Evolutionary conservation across 306 rosid species (phyloP).

Genomic region (Pyrus pyrifolia): DNA sequence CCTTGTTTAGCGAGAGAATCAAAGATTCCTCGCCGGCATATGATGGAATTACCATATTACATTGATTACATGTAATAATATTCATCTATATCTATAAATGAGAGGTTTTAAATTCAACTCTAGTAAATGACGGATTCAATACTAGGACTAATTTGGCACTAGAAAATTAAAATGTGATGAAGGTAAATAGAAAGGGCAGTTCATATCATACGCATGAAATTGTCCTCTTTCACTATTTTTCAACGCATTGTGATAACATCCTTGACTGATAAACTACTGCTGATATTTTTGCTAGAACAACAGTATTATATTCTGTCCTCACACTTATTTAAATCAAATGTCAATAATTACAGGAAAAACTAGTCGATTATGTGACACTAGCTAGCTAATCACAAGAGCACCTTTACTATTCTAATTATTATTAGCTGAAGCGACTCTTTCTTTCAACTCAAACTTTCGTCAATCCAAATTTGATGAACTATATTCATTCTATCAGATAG

Average conservation of each 20-base stretch:
- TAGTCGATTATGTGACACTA: neutral
- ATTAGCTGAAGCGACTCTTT: neutral
- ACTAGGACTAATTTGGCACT: no score
- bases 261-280: neutral
- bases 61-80: no score
- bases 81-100: no score
- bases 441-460: neutral
- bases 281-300: neutral
- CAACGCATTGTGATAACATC: constrained; percentile 8
- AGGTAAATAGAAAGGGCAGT: no score
- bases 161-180: no score
- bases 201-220: no score
- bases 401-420: neutral
- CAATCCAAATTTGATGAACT: neutral
- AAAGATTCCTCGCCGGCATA: no score
- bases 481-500: neutral
- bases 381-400: neutral
- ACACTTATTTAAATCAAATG: constrained; percentile 9
- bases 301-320: neutral
- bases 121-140: no score
- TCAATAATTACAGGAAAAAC: constrained; percentile 16
- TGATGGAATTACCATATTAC: neutral
- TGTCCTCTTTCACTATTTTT: neutral
- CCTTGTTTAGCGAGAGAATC: no score
- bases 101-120: no score